These are phyloP conservation scores for Brassica rapa DNA, from an alignment of 345 rosid species.

Conservation along the genomic window DNA sequence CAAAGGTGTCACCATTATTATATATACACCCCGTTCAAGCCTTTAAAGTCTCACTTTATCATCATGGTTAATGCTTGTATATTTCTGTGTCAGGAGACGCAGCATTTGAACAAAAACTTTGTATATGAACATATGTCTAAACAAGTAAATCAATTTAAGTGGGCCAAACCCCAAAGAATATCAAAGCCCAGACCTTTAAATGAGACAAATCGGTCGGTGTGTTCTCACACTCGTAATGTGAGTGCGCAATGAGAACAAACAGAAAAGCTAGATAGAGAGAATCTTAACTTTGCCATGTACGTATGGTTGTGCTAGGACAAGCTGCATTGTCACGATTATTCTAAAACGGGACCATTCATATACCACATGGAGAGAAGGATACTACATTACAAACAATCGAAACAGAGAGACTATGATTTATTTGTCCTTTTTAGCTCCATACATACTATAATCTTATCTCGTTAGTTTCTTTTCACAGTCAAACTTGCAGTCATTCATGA, in stretches of 20 bases:
- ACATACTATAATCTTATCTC: constrained; percentile 3
- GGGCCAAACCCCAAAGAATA: not conserved
- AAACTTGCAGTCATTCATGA: not conserved
- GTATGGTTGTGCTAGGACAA: constrained; percentile 32
- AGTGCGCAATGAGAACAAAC: constrained; percentile 27
- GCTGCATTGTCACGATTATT: constrained; percentile 31
- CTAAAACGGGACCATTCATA: constrained; percentile 41
- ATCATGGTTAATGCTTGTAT: not conserved
- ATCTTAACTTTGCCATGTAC: constrained; percentile 31
- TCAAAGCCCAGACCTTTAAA: not conserved
- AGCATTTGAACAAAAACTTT: not conserved
- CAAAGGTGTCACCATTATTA: not conserved
- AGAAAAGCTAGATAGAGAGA: constrained; percentile 21
- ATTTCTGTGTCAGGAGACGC: not conserved
- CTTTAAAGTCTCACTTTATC: not conserved
- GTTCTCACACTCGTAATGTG: constrained; percentile 2
- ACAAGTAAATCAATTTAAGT: not conserved
- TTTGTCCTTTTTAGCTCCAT: constrained; percentile 25
- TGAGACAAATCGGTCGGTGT: constrained; percentile 13
- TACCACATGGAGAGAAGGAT: constrained; percentile 39
- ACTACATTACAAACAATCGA: constrained; percentile 27
- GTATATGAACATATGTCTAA: not conserved
- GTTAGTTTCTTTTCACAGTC: constrained; percentile 12
- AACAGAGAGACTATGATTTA: constrained; percentile 36
- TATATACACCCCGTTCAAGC: not conserved